Conservation (phyloP, 2,329 filamentous ascomycete species). For the Cladorrhinum sp. region DNA sequence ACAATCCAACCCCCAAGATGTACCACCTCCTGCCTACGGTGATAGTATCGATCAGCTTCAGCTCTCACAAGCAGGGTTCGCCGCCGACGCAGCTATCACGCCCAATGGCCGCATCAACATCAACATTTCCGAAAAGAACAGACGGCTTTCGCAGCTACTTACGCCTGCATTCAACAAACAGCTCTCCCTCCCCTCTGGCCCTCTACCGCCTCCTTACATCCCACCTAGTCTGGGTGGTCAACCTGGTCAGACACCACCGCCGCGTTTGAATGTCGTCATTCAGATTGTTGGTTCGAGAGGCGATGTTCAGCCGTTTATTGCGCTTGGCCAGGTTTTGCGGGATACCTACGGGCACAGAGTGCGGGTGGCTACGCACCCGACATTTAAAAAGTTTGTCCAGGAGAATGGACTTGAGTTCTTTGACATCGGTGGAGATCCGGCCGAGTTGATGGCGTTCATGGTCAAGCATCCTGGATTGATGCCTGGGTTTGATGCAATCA, state of each 20-base stretch:
- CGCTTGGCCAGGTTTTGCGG: slow-evolving; percentile 63
- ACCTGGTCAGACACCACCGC: slow-evolving; percentile 54
- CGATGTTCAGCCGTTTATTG: slow-evolving; percentile 74
- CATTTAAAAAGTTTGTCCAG: slow-evolving; percentile 65
- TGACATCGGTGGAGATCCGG: slow-evolving; percentile 71
- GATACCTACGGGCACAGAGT: slow-evolving; percentile 67
- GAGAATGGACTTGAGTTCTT: slow-evolving; percentile 74
- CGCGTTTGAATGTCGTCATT: slow-evolving; percentile 66
- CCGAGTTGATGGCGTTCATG: slow-evolving; percentile 83
- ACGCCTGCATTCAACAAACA: slow-evolving; percentile 61
- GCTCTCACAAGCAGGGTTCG: slow-evolving; percentile 60
- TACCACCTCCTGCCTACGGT: slow-evolving; percentile 56
- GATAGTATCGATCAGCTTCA: slow-evolving; percentile 54
- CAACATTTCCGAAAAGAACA: slow-evolving; percentile 69
- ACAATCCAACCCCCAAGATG: slow-evolving; percentile 34
- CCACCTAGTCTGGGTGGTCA: slow-evolving; percentile 68
- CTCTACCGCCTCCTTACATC: slow-evolving; percentile 66
- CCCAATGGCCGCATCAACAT: slow-evolving; percentile 76
- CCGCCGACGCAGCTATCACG: slow-evolving; percentile 58
- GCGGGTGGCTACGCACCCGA: slow-evolving; percentile 68
- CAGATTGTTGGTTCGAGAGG: slow-evolving; percentile 73
- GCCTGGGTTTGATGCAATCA: slow-evolving; percentile 74
- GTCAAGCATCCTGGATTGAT: slow-evolving; percentile 84
- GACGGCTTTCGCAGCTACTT: slow-evolving; percentile 64
- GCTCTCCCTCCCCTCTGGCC: slow-evolving; percentile 35